Evolutionary conservation across 192 early-diverging fungal species (phyloP).

Genomic region (Haplosporangium gracile): DNA sequence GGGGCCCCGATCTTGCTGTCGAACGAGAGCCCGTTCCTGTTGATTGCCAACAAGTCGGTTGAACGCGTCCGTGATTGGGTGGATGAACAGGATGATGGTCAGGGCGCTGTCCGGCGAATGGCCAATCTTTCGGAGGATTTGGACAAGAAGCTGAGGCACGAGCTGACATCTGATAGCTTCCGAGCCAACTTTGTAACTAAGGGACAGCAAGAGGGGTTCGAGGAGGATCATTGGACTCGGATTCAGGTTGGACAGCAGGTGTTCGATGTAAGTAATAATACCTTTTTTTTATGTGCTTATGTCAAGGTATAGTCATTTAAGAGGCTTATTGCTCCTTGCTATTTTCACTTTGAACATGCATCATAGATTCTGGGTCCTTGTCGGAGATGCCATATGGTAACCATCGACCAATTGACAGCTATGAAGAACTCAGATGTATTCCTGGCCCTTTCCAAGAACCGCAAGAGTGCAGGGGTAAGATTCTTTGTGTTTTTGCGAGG

Average conservation of each 20-base stretch:
- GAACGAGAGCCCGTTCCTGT: slow-evolving; percentile 80
- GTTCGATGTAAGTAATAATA: slow-evolving; percentile 60
- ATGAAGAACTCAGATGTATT: slow-evolving; percentile 73
- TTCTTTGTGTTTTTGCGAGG: background rate
- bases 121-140: slow-evolving; percentile 27
- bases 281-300: background rate
- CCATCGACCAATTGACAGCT: slow-evolving; percentile 75
- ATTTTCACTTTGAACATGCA: slow-evolving; percentile 6
- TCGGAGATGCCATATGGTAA: slow-evolving; percentile 82
- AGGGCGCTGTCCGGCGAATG: slow-evolving; percentile 40
- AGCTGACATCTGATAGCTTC: slow-evolving; percentile 63
- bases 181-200: slow-evolving; percentile 79
- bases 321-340: background rate
- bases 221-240: slow-evolving; percentile 74
- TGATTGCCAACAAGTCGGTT: slow-evolving; percentile 73
- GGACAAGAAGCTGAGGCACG: slow-evolving; percentile 34
- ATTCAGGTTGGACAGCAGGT: slow-evolving; percentile 61
- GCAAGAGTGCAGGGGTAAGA: slow-evolving; percentile 54
- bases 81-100: slow-evolving; percentile 39
- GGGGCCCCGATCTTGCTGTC: slow-evolving; percentile 67
- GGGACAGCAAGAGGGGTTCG: slow-evolving; percentile 63
- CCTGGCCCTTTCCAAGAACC: slow-evolving; percentile 64
- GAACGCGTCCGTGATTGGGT: slow-evolving; percentile 68
- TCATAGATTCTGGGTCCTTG: slow-evolving; percentile 69
- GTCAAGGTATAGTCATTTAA: too few species aligned